Evolutionary conservation across 768 basidiomycete genomes (phyloP).

Genomic region (Tylopilus balloui): DNA sequence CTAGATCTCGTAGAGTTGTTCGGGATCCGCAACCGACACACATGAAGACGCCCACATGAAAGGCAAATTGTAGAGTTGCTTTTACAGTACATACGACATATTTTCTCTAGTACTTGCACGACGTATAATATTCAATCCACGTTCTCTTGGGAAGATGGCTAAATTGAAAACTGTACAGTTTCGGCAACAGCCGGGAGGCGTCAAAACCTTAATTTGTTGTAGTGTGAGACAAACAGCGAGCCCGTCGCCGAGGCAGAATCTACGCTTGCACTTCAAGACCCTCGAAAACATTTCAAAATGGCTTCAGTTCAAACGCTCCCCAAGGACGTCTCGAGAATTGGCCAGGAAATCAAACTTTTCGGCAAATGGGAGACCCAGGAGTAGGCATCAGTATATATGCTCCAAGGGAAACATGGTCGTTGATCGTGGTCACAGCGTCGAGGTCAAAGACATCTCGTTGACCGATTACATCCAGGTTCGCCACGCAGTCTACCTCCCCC

Average conservation of each 20-base stretch:
- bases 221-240: slow-evolving; percentile 20
- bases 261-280: slow-evolving; percentile 20
- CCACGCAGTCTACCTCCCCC: slow-evolving; percentile 94
- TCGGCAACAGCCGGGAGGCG: slow-evolving; percentile 19
- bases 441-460: slow-evolving; percentile 98
- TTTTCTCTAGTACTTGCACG: neutral
- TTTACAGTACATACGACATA: slow-evolving; percentile 17
- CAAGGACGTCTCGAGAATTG: slow-evolving; percentile 75
- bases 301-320: slow-evolving; percentile 68
- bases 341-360: slow-evolving; percentile 90
- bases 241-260: slow-evolving; percentile 19
- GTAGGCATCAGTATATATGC: slow-evolving; percentile 45
- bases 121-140: slow-evolving; percentile 7
- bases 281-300: slow-evolving; percentile 49
- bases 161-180: slow-evolving; percentile 28
- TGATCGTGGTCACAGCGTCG: slow-evolving; percentile 57
- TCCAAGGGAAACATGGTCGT: slow-evolving; percentile 1
- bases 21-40: slow-evolving; percentile 34
- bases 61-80: neutral
- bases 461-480: slow-evolving; percentile 99
- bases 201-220: slow-evolving; percentile 25
- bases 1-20: slow-evolving; percentile 61
- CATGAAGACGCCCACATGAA: neutral
- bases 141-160: neutral
- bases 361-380: slow-evolving; percentile 99